A percentile compares a stretch with the other conserved stretches of the same genome.
Conservation (phyloP, 306 rosid genomes). For the Datisca glomerata region DNA sequence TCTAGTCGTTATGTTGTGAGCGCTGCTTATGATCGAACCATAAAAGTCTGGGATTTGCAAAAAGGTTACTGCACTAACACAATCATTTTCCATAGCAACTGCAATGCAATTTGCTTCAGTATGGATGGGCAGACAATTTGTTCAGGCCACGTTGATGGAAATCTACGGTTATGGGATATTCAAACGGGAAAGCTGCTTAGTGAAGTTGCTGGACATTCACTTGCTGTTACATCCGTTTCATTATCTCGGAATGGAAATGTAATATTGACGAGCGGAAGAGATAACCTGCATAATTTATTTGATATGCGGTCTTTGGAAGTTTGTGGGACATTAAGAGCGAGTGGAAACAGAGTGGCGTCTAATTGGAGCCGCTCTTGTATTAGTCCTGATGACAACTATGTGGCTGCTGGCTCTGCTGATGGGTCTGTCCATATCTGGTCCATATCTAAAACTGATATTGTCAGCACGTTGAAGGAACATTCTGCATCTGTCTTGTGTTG, state of each 20-base stretch:
- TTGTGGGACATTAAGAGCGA: constrained; percentile 66
- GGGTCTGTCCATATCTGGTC: constrained; percentile 90
- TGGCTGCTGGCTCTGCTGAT: constrained; percentile 89
- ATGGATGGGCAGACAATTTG: constrained; percentile 79
- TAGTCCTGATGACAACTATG: constrained; percentile 86
- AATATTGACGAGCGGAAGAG: constrained; percentile 90
- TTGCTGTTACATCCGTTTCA: constrained; percentile 71
- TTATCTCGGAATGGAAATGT: constrained; percentile 68
- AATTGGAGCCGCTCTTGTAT: constrained; percentile 98
- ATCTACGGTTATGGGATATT: constrained; percentile 87
- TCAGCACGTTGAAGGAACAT: constrained; percentile 77
- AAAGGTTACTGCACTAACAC: constrained; percentile 96
- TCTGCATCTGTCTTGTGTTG: constrained; percentile 72
- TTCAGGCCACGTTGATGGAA: constrained; percentile 93
- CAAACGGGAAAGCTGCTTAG: constrained; percentile 68
- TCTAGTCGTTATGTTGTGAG: constrained; percentile 85
- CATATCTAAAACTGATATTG: constrained; percentile 51
- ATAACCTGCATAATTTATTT: constrained; percentile 75
- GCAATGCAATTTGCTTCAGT: constrained; percentile 84
- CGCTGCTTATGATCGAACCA: constrained; percentile 92
- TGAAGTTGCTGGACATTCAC: constrained; percentile 93
- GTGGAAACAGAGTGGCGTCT: constrained; percentile 72
- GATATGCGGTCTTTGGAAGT: constrained; percentile 83
- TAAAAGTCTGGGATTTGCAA: constrained; percentile 87
- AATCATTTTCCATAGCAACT: constrained; percentile 64